Evolutionary conservation across 2,329 filamentous ascomycete genomes (phyloP).

Genomic region (Aschersonia sp.): DNA sequence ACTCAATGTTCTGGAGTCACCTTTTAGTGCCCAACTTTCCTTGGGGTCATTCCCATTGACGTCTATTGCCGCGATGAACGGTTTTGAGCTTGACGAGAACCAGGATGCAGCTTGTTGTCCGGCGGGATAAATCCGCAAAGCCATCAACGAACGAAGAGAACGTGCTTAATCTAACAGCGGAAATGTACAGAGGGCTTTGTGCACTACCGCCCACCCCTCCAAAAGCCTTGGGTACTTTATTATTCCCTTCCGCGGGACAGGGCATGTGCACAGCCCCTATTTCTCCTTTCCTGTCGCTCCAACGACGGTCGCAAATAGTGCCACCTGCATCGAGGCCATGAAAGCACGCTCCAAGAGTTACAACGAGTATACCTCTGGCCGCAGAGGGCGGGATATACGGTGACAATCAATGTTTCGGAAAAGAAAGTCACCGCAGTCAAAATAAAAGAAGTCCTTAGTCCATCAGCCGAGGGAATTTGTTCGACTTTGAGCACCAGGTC

Average conservation of each 20-base stretch:
- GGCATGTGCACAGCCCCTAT: slow-evolving; percentile 41
- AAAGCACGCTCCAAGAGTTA: slow-evolving; percentile 39
- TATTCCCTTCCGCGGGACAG: slow-evolving; percentile 22
- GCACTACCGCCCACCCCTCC: slow-evolving; percentile 38
- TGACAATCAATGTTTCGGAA: slow-evolving; percentile 41
- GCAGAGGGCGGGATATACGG: slow-evolving; percentile 27
- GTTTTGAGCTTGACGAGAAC: slow-evolving; percentile 32
- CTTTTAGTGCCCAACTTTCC: slow-evolving; percentile 29
- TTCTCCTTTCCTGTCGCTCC: slow-evolving; percentile 46
- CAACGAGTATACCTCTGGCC: slow-evolving; percentile 33
- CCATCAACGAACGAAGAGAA: not conserved
- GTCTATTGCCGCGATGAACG: slow-evolving; percentile 38
- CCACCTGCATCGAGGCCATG: slow-evolving; percentile 36
- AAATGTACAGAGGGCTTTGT: slow-evolving; percentile 27
- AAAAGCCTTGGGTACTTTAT: slow-evolving; percentile 16
- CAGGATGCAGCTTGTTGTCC: slow-evolving; percentile 40
- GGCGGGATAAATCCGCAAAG: slow-evolving; percentile 24
- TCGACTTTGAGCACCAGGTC: slow-evolving; percentile 30
- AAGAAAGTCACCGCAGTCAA: slow-evolving; percentile 37
- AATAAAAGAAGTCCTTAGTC: slow-evolving; percentile 23
- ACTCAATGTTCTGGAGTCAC: too few species aligned
- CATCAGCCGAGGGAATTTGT: slow-evolving; percentile 38
- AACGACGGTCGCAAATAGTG: slow-evolving; percentile 34
- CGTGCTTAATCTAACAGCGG: not conserved
- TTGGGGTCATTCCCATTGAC: slow-evolving; percentile 29